Evolutionary conservation across 1,284 basidiomycete species (phyloP).

Genomic region (Austropuccinia psidii): DNA sequence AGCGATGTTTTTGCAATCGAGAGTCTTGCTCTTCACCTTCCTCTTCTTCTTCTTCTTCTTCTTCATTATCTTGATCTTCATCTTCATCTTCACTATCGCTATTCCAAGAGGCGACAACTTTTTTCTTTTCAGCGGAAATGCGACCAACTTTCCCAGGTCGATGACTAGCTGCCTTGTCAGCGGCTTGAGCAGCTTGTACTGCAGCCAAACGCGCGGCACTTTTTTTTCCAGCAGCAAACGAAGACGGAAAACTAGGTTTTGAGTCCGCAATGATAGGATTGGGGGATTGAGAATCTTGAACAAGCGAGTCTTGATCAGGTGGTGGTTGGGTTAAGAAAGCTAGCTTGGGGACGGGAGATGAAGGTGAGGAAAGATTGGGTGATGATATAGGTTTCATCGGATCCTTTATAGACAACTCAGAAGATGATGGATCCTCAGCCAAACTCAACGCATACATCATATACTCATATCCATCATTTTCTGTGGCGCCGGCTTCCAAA

Average conservation of each 20-base stretch:
- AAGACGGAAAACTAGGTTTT: constrained; percentile 37
- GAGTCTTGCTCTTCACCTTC: constrained; percentile 10
- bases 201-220: constrained; percentile 41
- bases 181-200: constrained; percentile 40
- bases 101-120: background rate
- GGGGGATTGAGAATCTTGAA: background rate
- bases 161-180: constrained; percentile 38
- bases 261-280: constrained; percentile 4
- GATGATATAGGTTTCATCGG: background rate
- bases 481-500: background rate
- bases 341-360: background rate
- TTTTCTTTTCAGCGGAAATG: background rate
- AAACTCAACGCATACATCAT: constrained; percentile 32
- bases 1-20: constrained; percentile 2
- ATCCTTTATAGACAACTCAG: too few relatives aligned
- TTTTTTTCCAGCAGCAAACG: constrained; percentile 40
- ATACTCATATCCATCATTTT: constrained; percentile 5
- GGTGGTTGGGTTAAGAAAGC: constrained; percentile 19
- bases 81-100: constrained; percentile 21
- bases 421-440: background rate
- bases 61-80: constrained; percentile 41
- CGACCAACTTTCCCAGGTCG: constrained; percentile 37
- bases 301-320: background rate
- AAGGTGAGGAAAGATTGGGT: background rate
- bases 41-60: constrained; percentile 41